These are phyloP conservation scores for Claviceps arundinis DNA, from an alignment of 2,329 filamentous ascomycete species.

Conservation along the genomic window DNA sequence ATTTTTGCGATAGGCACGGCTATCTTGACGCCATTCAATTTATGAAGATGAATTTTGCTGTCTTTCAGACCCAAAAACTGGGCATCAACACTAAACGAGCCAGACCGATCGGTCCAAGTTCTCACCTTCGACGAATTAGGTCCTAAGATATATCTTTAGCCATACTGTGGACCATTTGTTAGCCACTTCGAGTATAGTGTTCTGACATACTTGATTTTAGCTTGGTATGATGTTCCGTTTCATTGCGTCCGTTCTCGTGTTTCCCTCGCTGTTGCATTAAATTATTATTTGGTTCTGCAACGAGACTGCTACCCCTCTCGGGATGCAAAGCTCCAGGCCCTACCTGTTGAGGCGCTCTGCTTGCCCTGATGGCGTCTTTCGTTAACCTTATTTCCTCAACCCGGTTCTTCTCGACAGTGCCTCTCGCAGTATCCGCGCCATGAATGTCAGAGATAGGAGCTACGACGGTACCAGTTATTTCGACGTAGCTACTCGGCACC, in stretches of 20 bases:
- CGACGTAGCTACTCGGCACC: conserved; percentile 91
- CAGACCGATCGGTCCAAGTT: conserved; percentile 89
- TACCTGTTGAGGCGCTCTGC: conserved; percentile 50
- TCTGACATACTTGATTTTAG: conserved; percentile 56
- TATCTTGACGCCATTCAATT: conserved; percentile 96
- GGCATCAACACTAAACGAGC: conserved; percentile 93
- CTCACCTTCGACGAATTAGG: conserved; percentile 73
- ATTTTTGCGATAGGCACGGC: conserved; percentile 92
- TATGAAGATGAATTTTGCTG: conserved; percentile 94
- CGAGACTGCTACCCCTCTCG: conserved; percentile 67
- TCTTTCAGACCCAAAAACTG: conserved; percentile 92
- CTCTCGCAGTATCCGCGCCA: conserved; percentile 40
- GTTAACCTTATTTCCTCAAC: conserved; percentile 73
- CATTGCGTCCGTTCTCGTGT: conserved; percentile 53
- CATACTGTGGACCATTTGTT: not conserved
- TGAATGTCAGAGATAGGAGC: conserved; percentile 28
- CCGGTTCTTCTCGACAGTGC: conserved; percentile 62
- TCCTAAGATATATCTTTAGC: conserved; percentile 36
- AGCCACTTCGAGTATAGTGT: not conserved
- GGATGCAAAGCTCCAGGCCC: conserved; percentile 64
- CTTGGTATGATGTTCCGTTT: conserved; percentile 37
- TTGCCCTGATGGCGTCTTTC: conserved; percentile 60
- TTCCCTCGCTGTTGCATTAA: conserved; percentile 56
- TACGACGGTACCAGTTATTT: conserved; percentile 58
- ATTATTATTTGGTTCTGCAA: conserved; percentile 53